Evolutionary conservation across 129 eudicot species (phyloP).

Genomic region (Artemisia annua): DNA sequence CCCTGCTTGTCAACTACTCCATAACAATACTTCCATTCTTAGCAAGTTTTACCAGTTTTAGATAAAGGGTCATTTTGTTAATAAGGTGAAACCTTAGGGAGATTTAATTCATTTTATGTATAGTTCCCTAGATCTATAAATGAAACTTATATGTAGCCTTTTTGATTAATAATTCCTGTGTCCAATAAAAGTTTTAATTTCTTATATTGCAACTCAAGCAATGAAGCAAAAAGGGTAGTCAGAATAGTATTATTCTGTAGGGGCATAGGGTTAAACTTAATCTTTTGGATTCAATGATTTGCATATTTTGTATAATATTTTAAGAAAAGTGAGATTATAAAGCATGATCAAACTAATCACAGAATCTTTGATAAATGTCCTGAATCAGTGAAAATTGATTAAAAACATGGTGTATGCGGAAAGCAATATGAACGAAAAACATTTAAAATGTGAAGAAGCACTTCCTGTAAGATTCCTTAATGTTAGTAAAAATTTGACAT

Average conservation of each 20-base stretch:
- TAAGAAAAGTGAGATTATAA: slow-evolving; percentile 25
- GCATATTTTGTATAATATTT: slow-evolving; percentile 13
- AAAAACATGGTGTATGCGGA: slow-evolving; percentile 3
- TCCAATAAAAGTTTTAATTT: slow-evolving; percentile 25
- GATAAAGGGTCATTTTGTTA: no score
- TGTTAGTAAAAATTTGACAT: no score
- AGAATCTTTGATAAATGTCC: slow-evolving; percentile 24
- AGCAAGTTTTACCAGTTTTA: no score
- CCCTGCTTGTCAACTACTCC: no score
- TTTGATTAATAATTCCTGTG: slow-evolving; percentile 16
- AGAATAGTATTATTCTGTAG: slow-evolving; percentile 30
- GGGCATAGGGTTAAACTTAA: slow-evolving; percentile 34
- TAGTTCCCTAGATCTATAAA: no score
- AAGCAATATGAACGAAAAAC: neutral
- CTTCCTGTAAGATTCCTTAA: no score
- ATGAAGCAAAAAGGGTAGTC: slow-evolving; percentile 26
- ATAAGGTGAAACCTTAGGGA: neutral
- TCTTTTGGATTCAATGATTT: slow-evolving; percentile 40
- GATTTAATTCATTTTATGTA: neutral
- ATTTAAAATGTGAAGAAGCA: no score
- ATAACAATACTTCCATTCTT: no score
- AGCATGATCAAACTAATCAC: slow-evolving; percentile 30
- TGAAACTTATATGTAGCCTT: neutral
- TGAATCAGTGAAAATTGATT: slow-evolving; percentile 5
- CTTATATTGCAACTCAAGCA: slow-evolving; percentile 38